Evolutionary conservation across 140 eudicot genomes (phyloP), one percentile per base, ranked within the genome.

Genomic region (Anethum foeniculum): DNA sequence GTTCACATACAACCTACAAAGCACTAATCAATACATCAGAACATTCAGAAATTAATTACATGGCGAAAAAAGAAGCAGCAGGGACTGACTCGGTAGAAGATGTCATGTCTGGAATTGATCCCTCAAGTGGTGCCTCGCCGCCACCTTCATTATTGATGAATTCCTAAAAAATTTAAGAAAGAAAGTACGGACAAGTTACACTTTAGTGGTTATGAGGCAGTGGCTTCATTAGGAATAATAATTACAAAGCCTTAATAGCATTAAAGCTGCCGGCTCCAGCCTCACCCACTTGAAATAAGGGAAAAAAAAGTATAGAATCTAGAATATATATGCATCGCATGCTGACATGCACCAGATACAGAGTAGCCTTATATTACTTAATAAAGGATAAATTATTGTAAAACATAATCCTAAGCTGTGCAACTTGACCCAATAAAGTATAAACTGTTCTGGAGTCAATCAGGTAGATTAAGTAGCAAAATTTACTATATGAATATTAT

Each of bases 41-140:
- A 39, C 27, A 27, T 38, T 72, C 23, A 56, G n/a, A 78, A 67
- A 7, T 1, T 14, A 36, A n/a, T 44, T 27, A 25, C 4, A 27
- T 27, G 71, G 71, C 69, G 23, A 18, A 48, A 38, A 65, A 78
- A 21, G 43, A 23, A 56, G 75, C 34, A 39, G 43, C 79, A 64
- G 23, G 16, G 43, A 85, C 96, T 88, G 36, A 96, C 98, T 96
- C 98, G 10, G 99, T 96, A 32, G 99, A 91, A 56, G 99, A 93
- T 67, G 99, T 93, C 99, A 96, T 96, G 76, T 96, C 99, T 30
- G 99, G 98, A 83, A 96, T 96, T 77, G 98, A 88, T 81, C 99
- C 99, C 84, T 96, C 99, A 60, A 96, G 96, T 41, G 99, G 98
- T 64, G 89, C 91, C 92, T 96, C 99, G 58, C 97, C 99, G 49